Evolutionary conservation across 106 monocot species (phyloP).

Genomic region (Acorus gramineus): DNA sequence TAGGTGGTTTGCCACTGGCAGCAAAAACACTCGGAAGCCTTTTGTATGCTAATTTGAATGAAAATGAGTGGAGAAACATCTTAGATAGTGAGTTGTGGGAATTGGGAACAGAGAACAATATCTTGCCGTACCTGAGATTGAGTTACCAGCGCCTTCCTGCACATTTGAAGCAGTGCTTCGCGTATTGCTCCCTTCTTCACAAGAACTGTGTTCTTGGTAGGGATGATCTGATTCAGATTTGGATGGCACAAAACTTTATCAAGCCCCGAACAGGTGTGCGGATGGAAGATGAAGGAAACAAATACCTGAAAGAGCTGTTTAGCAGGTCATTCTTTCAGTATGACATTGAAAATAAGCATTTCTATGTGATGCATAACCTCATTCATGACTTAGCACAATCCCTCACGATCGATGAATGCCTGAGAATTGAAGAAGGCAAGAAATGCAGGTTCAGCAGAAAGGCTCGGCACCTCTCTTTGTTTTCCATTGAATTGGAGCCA

Average conservation of each 20-base stretch:
- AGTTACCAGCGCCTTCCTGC: slow-evolving; percentile 18
- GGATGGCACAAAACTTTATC: slow-evolving; percentile 23
- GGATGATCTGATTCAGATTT: slow-evolving; percentile 10
- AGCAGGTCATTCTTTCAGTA: slow-evolving; percentile 19
- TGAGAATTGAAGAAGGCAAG: background rate
- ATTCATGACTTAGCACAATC: slow-evolving; percentile 16
- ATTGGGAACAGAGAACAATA: background rate
- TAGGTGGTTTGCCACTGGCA: slow-evolving; percentile 30
- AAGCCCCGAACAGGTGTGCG: background rate
- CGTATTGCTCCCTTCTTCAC: slow-evolving; percentile 20
- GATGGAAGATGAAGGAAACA: slow-evolving; percentile 4
- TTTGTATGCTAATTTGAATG: background rate
- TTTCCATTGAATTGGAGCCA: slow-evolving; percentile 1
- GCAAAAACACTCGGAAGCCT: slow-evolving; percentile 11
- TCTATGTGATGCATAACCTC: slow-evolving; percentile 15
- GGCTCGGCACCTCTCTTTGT: background rate
- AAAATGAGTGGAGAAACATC: slow-evolving; percentile 9
- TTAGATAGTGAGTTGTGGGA: slow-evolving; percentile 12
- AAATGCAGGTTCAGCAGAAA: background rate
- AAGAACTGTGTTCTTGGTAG: slow-evolving; percentile 8
- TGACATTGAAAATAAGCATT: background rate
- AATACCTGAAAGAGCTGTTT: slow-evolving; percentile 17
- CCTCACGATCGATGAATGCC: slow-evolving; percentile 12
- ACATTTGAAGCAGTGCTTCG: slow-evolving; percentile 19
- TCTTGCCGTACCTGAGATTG: slow-evolving; percentile 6